Conservation (phyloP, 441 rosid species). For the Populus trichocarpa region DNA sequence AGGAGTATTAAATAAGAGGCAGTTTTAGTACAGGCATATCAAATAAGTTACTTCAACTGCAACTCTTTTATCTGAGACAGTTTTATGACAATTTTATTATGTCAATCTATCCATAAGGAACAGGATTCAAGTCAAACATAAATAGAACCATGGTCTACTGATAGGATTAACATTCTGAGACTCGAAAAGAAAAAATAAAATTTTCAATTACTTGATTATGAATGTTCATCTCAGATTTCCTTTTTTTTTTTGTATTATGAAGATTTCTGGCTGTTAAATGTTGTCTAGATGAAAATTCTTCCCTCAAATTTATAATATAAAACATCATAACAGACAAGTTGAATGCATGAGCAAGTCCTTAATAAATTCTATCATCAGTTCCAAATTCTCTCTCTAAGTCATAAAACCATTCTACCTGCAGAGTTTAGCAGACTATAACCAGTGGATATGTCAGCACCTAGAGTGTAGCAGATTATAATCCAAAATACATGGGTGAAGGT, state of each 20-base stretch:
- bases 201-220: background rate
- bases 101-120: background rate
- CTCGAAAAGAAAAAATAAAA: background rate
- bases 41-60: background rate
- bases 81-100: background rate
- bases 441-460: background rate
- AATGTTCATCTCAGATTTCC: background rate
- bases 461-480: background rate
- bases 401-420: background rate
- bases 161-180: background rate
- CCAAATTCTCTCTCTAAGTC: background rate
- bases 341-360: background rate
- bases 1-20: too few relatives aligned
- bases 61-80: background rate
- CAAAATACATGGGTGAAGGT: background rate
- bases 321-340: constrained; percentile 5
- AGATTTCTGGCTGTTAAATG: background rate
- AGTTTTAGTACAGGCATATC: background rate
- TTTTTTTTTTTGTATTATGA: background rate
- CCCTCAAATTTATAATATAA: background rate
- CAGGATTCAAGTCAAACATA: background rate
- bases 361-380: background rate
- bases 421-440: background rate
- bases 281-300: background rate
- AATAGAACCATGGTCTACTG: background rate